Conservation (phyloP, 345 rosid species). For the Xanthoceras sorbifolium region DNA sequence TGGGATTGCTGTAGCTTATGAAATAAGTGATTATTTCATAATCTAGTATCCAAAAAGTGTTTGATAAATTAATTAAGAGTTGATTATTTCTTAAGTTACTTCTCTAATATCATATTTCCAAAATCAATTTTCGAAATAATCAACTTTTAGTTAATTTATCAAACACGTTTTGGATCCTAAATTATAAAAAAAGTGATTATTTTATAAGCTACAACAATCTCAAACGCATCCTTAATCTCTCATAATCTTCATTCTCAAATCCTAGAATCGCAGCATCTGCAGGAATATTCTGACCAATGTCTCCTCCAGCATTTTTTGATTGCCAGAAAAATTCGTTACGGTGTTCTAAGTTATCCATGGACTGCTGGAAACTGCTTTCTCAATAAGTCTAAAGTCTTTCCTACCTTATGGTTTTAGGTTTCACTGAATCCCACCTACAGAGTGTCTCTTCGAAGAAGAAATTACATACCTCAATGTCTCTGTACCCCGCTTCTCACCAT, state of each 20-base stretch:
- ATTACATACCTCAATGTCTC: slow-evolving; percentile 25
- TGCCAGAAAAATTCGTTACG: slow-evolving; percentile 28
- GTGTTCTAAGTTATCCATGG: slow-evolving; percentile 20
- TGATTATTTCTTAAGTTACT: too few relatives aligned
- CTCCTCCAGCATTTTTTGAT: slow-evolving; percentile 15
- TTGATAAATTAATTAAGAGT: too few relatives aligned
- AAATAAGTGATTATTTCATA: too few relatives aligned
- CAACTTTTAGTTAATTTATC: too few relatives aligned
- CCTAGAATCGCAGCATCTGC: slow-evolving; percentile 32
- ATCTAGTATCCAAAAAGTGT: too few relatives aligned
- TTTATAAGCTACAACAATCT: too few relatives aligned
- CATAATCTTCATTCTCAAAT: slow-evolving; percentile 38
- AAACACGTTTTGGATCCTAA: too few relatives aligned
- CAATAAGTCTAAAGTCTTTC: slow-evolving; percentile 37
- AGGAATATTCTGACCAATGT: background rate
- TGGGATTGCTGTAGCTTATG: too few relatives aligned
- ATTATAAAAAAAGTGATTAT: too few relatives aligned
- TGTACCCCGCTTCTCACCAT: slow-evolving; percentile 30
- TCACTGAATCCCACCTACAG: slow-evolving; percentile 13
- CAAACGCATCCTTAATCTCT: slow-evolving; percentile 45
- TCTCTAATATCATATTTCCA: too few relatives aligned
- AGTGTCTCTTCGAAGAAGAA: slow-evolving; percentile 24
- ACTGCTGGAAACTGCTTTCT: slow-evolving; percentile 34
- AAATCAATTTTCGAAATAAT: too few relatives aligned
- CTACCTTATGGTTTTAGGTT: slow-evolving; percentile 25